A percentile compares a stretch with the other conserved stretches of the same genome.
These are phyloP conservation scores for Cyclostephanos tholiformis DNA, from an alignment of 108 stramenopile species.

Conservation along the genomic window DNA sequence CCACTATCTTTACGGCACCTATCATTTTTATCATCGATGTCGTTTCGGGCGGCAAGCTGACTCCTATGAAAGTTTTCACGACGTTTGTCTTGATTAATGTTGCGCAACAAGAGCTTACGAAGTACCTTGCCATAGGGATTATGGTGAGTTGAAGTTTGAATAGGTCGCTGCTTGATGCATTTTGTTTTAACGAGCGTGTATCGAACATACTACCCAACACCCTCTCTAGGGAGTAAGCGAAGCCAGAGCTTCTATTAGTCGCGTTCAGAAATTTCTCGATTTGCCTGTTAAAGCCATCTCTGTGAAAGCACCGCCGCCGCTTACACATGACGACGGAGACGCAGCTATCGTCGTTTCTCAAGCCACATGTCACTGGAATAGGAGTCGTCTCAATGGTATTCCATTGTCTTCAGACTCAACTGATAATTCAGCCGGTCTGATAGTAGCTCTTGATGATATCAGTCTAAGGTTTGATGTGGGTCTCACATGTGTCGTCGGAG, in stretches of 20 bases:
- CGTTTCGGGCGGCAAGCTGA: constrained; percentile 49
- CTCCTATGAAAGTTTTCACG: constrained; percentile 59
- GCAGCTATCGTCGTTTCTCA: constrained; percentile 24
- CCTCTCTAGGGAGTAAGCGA: constrained; percentile 57
- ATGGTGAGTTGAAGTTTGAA: constrained; percentile 33
- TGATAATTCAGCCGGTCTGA: constrained; percentile 6
- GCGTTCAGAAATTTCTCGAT: constrained; percentile 77
- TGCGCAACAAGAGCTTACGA: constrained; percentile 84
- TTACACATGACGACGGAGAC: background rate
- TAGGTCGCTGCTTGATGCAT: too few relatives aligned
- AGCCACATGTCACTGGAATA: constrained; percentile 54
- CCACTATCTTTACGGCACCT: constrained; percentile 47
- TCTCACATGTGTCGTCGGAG: constrained; percentile 69
- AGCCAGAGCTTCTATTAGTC: constrained; percentile 61
- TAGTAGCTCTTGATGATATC: constrained; percentile 41
- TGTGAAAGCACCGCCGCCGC: too few relatives aligned
- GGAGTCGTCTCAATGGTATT: constrained; percentile 5
- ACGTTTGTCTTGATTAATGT: constrained; percentile 75
- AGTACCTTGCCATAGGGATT: constrained; percentile 81
- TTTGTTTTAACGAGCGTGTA: too few relatives aligned
- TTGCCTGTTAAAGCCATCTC: constrained; percentile 6
- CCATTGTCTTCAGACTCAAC: background rate
- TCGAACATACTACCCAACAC: too few relatives aligned
- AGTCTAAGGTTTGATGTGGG: constrained; percentile 49
- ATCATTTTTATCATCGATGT: constrained; percentile 57